Percentiles rank a stretch among this genome's conserved stretches.
Conservation (phyloP, 352 stramenopile genomes). For the Globisporangium carolinianum region DNA sequence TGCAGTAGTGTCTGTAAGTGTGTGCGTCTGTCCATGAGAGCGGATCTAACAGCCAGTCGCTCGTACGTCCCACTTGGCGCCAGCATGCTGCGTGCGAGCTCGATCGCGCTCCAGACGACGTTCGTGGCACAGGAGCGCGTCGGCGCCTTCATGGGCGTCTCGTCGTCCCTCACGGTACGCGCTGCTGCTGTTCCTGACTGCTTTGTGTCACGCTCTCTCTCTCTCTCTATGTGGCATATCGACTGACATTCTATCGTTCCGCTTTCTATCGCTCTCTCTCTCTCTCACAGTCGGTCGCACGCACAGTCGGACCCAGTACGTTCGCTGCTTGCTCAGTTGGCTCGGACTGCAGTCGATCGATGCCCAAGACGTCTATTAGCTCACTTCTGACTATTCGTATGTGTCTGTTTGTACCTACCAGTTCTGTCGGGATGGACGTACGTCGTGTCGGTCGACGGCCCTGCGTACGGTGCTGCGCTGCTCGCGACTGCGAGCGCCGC, state of each 20-base stretch:
- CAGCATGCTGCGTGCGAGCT: constrained; percentile 78
- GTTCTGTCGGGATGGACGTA: constrained; percentile 80
- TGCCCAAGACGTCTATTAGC: background rate
- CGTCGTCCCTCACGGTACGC: constrained; percentile 64
- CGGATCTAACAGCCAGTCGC: too few relatives aligned
- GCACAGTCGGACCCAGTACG: constrained; percentile 69
- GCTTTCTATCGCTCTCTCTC: background rate
- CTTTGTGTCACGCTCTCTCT: background rate
- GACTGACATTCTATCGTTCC: background rate
- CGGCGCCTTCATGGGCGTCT: constrained; percentile 75
- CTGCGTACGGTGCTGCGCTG: constrained; percentile 54
- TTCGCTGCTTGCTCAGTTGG: constrained; percentile 5
- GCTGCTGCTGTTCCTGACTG: background rate
- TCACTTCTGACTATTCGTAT: background rate
- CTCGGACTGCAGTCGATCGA: background rate
- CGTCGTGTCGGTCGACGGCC: constrained; percentile 56
- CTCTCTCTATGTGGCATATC: too few relatives aligned
- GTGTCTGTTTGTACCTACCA: constrained; percentile 13
- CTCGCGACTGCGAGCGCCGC: constrained; percentile 51
- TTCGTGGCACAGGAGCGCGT: constrained; percentile 63
- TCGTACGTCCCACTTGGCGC: background rate
- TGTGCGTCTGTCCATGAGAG: too few relatives aligned
- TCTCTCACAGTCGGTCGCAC: constrained; percentile 50
- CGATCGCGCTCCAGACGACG: constrained; percentile 62
- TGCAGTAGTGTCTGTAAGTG: too few relatives aligned